A percentile compares a stretch with the other conserved stretches of the same genome.
These are phyloP conservation scores for Somion occarium DNA, from an alignment of 1,284 basidiomycete species.

Conservation along the genomic window DNA sequence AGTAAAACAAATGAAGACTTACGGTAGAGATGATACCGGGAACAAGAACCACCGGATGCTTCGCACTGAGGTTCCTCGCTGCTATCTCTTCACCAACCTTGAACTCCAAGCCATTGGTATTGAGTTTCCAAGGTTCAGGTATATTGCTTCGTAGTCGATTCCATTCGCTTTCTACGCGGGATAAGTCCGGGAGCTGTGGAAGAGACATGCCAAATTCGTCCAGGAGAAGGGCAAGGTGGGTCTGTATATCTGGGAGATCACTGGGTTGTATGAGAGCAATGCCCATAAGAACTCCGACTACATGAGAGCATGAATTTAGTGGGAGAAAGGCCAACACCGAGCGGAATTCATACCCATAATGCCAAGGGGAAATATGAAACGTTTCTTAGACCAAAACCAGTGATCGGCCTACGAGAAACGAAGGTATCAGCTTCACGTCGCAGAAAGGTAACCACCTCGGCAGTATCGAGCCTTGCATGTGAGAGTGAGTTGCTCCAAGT, in stretches of 20 bases:
- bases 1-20: constrained; percentile 18
- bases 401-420: constrained; percentile 11
- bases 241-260: constrained; percentile 47
- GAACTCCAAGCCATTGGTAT: constrained; percentile 81
- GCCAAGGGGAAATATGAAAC: constrained; percentile 45
- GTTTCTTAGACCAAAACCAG: constrained; percentile 30
- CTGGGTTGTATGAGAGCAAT: constrained; percentile 56
- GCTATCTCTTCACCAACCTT: constrained; percentile 73
- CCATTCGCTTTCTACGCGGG: constrained; percentile 67
- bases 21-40: constrained; percentile 80
- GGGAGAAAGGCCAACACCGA: constrained; percentile 5
- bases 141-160: constrained; percentile 55
- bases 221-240: constrained; percentile 34
- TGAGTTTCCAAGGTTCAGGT: constrained; percentile 77
- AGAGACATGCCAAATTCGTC: constrained; percentile 48
- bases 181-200: constrained; percentile 54
- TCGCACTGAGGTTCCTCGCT: constrained; percentile 61
- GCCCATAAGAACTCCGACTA: constrained; percentile 63
- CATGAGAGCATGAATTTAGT: no score
- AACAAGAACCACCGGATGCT: constrained; percentile 77
- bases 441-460: no score
- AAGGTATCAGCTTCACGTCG: no score
- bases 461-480: no score
- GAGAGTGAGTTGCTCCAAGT: no score
- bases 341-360: constrained; percentile 42